These are phyloP conservation scores for Erigeron philadelphicus DNA, from an alignment of 140 eudicot species.

Conservation along the genomic window DNA sequence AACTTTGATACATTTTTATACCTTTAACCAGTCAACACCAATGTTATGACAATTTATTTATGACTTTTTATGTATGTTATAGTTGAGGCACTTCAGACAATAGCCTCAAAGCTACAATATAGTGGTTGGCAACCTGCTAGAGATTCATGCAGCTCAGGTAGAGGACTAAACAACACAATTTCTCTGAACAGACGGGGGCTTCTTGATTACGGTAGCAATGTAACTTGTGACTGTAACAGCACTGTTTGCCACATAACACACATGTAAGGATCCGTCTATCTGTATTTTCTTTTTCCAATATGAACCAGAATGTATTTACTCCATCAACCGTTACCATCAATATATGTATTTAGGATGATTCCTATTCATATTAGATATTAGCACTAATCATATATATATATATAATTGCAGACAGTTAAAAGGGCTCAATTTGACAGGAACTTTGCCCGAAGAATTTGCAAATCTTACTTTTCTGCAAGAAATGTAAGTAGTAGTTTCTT, in stretches of 20 bases:
- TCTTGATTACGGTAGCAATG: slow-evolving; percentile 30
- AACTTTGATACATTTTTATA: too few species aligned
- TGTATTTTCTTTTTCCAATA: background rate
- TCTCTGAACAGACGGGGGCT: background rate
- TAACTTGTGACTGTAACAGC: slow-evolving; percentile 55
- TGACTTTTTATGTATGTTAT: slow-evolving; percentile 24
- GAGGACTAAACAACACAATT: slow-evolving; percentile 35
- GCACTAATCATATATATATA: slow-evolving; percentile 1
- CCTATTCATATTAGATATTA: slow-evolving; percentile 6
- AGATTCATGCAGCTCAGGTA: slow-evolving; percentile 40
- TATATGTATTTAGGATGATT: background rate
- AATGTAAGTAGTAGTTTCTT: slow-evolving; percentile 44
- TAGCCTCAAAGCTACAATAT: slow-evolving; percentile 54
- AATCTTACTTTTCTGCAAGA: slow-evolving; percentile 50
- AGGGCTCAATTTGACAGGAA: slow-evolving; percentile 73
- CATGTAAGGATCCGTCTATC: slow-evolving; percentile 44
- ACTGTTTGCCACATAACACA: slow-evolving; percentile 68
- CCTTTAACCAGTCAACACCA: too few species aligned
- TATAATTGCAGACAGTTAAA: slow-evolving; percentile 49
- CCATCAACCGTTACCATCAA: too few species aligned
- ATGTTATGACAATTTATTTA: too few species aligned
- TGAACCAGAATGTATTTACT: background rate
- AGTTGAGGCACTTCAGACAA: slow-evolving; percentile 51
- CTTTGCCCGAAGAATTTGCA: slow-evolving; percentile 61
- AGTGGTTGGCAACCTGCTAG: slow-evolving; percentile 42